phyloP scores from a whole-genome alignment of 768 basidiomycete genomes.

The Mycena galopus region DNA sequence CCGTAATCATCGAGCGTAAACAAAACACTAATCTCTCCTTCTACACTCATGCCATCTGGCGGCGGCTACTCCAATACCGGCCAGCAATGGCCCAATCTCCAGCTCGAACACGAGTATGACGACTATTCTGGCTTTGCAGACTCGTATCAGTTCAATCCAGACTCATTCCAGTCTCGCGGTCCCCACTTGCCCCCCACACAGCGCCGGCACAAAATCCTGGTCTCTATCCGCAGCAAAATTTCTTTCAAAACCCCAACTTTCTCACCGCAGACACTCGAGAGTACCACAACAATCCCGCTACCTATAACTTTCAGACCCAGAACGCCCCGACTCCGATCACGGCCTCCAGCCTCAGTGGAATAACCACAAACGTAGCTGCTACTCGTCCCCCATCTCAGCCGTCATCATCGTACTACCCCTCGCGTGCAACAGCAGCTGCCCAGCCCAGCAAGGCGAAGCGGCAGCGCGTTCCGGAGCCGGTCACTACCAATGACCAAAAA shows the following conservation, averaged over 20 bases:
- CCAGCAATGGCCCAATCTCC: slow-evolving; percentile 41
- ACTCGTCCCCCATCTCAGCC: not conserved
- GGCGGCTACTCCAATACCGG: slow-evolving; percentile 3
- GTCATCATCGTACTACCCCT: slow-evolving; percentile 35
- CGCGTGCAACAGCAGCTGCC: slow-evolving; percentile 37
- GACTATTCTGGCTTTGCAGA: slow-evolving; percentile 21
- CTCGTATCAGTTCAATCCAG: slow-evolving; percentile 32
- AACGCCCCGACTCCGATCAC: slow-evolving; percentile 21
- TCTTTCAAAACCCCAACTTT: slow-evolving; percentile 23
- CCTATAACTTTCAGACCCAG: slow-evolving; percentile 29
- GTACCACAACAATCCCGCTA: slow-evolving; percentile 32
- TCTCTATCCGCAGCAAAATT: slow-evolving; percentile 18
- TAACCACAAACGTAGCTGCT: slow-evolving; percentile 12
- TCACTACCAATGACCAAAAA: slow-evolving; percentile 42
- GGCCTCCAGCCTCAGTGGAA: slow-evolving; percentile 29
- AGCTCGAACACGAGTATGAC: slow-evolving; percentile 54
- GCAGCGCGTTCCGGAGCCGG: slow-evolving; percentile 43
- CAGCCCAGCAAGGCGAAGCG: slow-evolving; percentile 51
- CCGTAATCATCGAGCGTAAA: slow-evolving; percentile 2
- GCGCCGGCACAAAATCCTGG: not conserved
- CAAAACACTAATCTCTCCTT: slow-evolving; percentile 2
- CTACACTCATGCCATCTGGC: slow-evolving; percentile 15
- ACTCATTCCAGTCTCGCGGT: slow-evolving; percentile 30
- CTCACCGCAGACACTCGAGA: slow-evolving; percentile 32
- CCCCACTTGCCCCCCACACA: not conserved